phyloP scores from a whole-genome alignment of 2,329 filamentous ascomycete genomes.

The Amauroascus niger region DNA sequence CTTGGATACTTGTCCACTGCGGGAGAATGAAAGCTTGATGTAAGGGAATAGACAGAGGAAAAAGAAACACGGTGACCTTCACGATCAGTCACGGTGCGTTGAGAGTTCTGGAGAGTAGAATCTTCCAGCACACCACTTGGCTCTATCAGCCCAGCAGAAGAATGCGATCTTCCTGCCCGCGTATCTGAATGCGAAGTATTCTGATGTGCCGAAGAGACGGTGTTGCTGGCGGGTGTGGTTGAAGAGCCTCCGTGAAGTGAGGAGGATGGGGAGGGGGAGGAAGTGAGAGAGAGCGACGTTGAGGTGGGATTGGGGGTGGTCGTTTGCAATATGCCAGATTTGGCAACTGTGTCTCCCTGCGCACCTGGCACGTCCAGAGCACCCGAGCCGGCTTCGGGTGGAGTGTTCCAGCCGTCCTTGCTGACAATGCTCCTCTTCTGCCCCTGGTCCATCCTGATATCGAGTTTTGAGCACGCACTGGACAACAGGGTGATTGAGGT shows the following conservation, averaged over 20 bases:
- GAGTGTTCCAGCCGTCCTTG: background rate
- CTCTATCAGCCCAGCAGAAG: slow-evolving; percentile 1
- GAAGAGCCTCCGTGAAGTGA: background rate
- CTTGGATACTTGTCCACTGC: slow-evolving; percentile 21
- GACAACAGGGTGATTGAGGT: background rate
- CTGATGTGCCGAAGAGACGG: background rate
- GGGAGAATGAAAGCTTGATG: slow-evolving; percentile 16
- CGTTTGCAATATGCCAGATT: slow-evolving; percentile 3
- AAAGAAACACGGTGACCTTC: slow-evolving; percentile 60
- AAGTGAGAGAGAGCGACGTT: slow-evolving; percentile 2
- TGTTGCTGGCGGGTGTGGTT: background rate
- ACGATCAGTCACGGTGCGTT: slow-evolving; percentile 12
- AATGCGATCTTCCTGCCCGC: background rate
- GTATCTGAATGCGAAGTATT: background rate
- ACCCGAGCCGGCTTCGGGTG: background rate
- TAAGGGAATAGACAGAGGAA: slow-evolving; percentile 58
- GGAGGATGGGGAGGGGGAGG: background rate
- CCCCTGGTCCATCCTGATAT: slow-evolving; percentile 6
- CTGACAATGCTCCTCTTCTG: background rate
- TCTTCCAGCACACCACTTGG: slow-evolving; percentile 2
- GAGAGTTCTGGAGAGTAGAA: background rate
- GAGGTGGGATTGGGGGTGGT: slow-evolving; percentile 1
- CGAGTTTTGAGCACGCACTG: background rate
- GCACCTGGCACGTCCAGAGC: slow-evolving; percentile 1
- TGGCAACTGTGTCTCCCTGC: slow-evolving; percentile 2